Base-by-base conservation (phyloP, 2,329 filamentous ascomycete genomes). In the Penicillium sclerotigenum region DNA sequence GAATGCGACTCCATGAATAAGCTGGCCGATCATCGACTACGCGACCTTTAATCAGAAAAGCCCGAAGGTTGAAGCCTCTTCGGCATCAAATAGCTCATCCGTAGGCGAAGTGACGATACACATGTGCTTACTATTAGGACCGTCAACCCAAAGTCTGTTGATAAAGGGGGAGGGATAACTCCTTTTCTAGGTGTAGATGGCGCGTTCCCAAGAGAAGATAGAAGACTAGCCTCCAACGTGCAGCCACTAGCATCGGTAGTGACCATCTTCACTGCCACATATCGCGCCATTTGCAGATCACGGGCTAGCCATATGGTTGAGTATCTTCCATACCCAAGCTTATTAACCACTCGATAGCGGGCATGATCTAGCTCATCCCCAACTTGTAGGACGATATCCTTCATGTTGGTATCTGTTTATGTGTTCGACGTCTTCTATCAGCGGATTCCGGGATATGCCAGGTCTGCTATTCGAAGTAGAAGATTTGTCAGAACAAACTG, bases 231-330 rank as follows among this genome's bases (percentile, higher is more conserved):
- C 26, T 64, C 57, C 33, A 18, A 7, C 14, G 55, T 36, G 41
- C 8, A 26, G 20, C 6, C 3, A 56, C 47, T 59, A 37, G 43
- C 36, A 57, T 73, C 63, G 9, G 71, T 67, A 0, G 61, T 69
- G 50, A 67, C 65, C 14, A 69, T 61, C 58, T 75, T 75, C n/a
- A 75, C 45, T 7, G 71, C 71, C 16, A 73, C 70, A 57, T 72
- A 73, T 53, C 40, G 59, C 0, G 52, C 50, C 6, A 24, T 28
- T 29, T 37, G 47, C 14, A 66, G 22, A 36, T 74, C 71, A 1
- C 52, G 57, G 31, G 71, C 70, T 20, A 76, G 68, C 71, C 69
- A 76, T 29, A 63, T 61, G 5, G 71, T 75, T 5, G 72, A 75
- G 54, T 62, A 63, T 38, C 41, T 47, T 46, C 59, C 59, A 33